phyloP scores from a whole-genome alignment of 2,329 filamentous ascomycete genomes.

The Graphilbum sp. region DNA sequence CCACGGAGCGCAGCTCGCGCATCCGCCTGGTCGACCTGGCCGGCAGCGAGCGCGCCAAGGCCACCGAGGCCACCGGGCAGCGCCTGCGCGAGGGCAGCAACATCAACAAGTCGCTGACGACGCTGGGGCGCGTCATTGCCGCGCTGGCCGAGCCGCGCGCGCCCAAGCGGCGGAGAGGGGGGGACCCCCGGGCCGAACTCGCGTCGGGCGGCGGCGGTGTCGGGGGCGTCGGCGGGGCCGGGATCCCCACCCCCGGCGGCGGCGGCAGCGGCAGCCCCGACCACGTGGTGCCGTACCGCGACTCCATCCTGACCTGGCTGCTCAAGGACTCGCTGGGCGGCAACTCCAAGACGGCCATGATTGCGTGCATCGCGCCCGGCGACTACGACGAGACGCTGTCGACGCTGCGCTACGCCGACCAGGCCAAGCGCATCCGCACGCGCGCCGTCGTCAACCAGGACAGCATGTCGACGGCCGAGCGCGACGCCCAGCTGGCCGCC shows the following conservation, averaged over 20 bases:
- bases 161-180: slow-evolving; percentile 41
- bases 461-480: slow-evolving; percentile 76
- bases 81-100: slow-evolving; percentile 88
- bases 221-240: too few relatives aligned
- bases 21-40: slow-evolving; percentile 92
- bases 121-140: slow-evolving; percentile 86
- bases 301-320: slow-evolving; percentile 71
- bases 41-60: slow-evolving; percentile 85
- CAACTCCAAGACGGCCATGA: slow-evolving; percentile 98
- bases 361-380: slow-evolving; percentile 85
- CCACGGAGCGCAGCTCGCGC: slow-evolving; percentile 81
- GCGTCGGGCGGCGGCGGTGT: too few relatives aligned
- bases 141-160: slow-evolving; percentile 51
- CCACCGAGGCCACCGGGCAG: slow-evolving; percentile 84
- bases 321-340: slow-evolving; percentile 91
- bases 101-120: slow-evolving; percentile 98
- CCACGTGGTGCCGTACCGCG: slow-evolving; percentile 78
- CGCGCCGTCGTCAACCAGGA: slow-evolving; percentile 93
- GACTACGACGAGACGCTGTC: slow-evolving; percentile 97
- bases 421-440: slow-evolving; percentile 93
- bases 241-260: too few relatives aligned
- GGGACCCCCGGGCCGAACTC: slow-evolving; percentile 6
- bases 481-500: slow-evolving; percentile 81
- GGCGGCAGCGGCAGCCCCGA: slow-evolving; percentile 29
- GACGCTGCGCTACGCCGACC: slow-evolving; percentile 90